Evolutionary conservation across 139 green algal species (phyloP).

Genomic region (Desmodesmus armatus): DNA sequence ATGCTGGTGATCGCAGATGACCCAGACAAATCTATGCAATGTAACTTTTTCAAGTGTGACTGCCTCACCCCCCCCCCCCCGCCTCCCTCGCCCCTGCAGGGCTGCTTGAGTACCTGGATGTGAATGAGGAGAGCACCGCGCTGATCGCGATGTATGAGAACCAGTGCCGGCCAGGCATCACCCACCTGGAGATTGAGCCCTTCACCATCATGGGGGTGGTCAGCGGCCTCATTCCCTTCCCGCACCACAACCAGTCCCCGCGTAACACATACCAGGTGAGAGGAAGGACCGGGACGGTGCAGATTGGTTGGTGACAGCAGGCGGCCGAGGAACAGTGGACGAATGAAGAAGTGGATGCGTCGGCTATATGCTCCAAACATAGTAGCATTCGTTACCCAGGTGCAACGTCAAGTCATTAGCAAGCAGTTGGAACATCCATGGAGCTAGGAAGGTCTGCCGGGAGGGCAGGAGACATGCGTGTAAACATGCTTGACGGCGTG

Average conservation of each 20-base stretch:
- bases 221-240: conserved; percentile 97
- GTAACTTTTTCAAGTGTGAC: background rate
- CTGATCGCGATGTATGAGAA: conserved; percentile 94
- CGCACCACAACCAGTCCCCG: conserved; percentile 99
- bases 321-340: too few species aligned
- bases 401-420: too few species aligned
- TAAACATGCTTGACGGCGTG: too few species aligned
- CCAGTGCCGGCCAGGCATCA: conserved; percentile 62
- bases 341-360: too few species aligned
- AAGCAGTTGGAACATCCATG: too few species aligned
- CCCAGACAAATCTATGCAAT: background rate
- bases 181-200: conserved; percentile 99
- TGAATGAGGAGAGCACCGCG: conserved; percentile 92
- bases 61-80: background rate
- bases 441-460: too few species aligned
- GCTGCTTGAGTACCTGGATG: conserved; percentile 98
- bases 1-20: conserved; percentile 93
- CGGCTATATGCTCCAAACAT: too few species aligned
- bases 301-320: too few species aligned
- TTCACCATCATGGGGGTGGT: conserved; percentile 99
- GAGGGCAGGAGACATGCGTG: too few species aligned
- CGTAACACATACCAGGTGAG: conserved; percentile 94
- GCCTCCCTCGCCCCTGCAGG: background rate
- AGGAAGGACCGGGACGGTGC: conserved; percentile 57
- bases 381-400: too few species aligned